Percentiles rank a stretch among this genome's conserved stretches.
These are phyloP conservation scores for Ustilago shanxiensis DNA, from an alignment of 1,284 basidiomycete species.

Conservation along the genomic window DNA sequence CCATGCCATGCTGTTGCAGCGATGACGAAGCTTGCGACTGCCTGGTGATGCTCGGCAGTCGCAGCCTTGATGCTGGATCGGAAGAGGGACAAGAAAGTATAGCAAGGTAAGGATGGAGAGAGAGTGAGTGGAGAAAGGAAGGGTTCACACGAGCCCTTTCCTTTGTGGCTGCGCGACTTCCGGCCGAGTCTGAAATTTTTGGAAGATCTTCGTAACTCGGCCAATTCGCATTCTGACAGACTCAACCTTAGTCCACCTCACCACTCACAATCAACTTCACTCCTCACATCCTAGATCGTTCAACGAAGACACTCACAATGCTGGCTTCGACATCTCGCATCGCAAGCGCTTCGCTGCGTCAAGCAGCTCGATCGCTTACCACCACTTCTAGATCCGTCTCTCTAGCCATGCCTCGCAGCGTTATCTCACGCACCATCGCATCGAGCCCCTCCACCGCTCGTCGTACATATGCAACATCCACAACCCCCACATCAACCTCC, in stretches of 20 bases:
- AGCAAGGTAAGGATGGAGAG: not conserved
- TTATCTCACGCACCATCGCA: no score
- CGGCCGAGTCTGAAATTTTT: constrained; percentile 23
- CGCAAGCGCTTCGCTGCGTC: constrained; percentile 8
- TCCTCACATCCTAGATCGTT: not conserved
- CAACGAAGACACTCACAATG: constrained; percentile 8
- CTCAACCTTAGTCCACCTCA: not conserved
- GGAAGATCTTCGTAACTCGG: constrained; percentile 7
- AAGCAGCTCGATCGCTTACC: not conserved
- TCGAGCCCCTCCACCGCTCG: not conserved
- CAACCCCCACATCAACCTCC: constrained; percentile 81
- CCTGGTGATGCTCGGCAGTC: not conserved
- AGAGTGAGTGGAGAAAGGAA: constrained; percentile 1
- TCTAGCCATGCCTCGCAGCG: not conserved
- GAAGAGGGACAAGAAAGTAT: not conserved
- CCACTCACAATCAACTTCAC: not conserved
- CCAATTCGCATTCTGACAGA: not conserved
- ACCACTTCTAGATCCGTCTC: constrained; percentile 1
- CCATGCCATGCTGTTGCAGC: not conserved
- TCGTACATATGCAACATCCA: constrained; percentile 79
- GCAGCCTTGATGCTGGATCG: not conserved
- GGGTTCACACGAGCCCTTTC: not conserved
- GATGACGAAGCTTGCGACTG: not conserved
- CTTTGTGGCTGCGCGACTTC: not conserved
- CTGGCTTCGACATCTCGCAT: constrained; percentile 31